Evolutionary conservation across 202 grass and related monocot genomes (phyloP), one percentile per base, ranked within the genome.

Genomic region (Panicum virgatum): DNA sequence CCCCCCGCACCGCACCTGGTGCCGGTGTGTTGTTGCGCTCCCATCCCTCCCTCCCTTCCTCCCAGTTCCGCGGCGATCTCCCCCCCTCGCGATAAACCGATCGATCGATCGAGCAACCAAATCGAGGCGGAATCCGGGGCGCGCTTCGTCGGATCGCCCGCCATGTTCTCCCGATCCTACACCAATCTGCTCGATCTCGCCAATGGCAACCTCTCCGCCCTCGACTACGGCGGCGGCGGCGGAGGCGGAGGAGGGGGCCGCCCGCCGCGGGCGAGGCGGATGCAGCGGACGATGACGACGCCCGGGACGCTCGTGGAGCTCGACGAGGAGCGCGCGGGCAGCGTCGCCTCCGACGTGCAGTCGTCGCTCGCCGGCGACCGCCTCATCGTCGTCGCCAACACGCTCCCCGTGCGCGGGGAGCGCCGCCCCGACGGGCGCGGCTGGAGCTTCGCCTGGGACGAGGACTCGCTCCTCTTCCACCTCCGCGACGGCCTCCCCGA

Each of bases 401-500:
- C 77, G 40, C 83, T 92, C 15, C 90, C 90, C 29, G 80, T 92
- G 26, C 79, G 86, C 56, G 84, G 80, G 67, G 80, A 89, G 83
- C 86, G 83, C 18, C 76, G 84, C 14, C 12, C 84, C 14, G 90
- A 86, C 71, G 86, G 90, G 7, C 64, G 85, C 34, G 85, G 91
- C 0, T 93, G 88, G 91, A 63, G 1, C 80, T 90, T 93, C 88
- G 16, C 26, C 57, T 93, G 91, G 91, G 91, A 93, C 65, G 88
- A 90, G 79, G 91, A 93, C 82, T 88, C 88, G 56, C 91, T 93
- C 26, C 91, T 93, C 58, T 72, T 86, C 62, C 88, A 93, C 85
- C 88, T 93, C 75, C 88, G 88, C 70, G 91, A 90, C 65, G 91
- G 91, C 19, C 91, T 93, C 69, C 91, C 91, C 19, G 88, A 90